Evolutionary conservation across 148 eudicot species (phyloP), one percentile per base, ranked within the genome.

Genomic region (Polygonum maritimum): DNA sequence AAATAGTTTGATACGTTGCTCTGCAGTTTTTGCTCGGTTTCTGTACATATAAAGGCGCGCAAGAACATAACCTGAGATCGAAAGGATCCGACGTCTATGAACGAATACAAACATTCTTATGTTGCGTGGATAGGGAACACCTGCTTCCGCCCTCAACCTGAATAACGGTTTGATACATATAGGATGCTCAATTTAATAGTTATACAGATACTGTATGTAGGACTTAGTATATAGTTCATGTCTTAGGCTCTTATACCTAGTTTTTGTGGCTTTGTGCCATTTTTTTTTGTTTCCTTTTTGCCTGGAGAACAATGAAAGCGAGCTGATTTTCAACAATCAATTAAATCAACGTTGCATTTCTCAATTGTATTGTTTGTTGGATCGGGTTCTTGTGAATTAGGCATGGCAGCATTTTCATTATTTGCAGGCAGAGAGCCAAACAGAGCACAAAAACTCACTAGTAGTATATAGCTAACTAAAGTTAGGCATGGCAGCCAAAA

Each of bases 401-500:
- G 19, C 31, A 54, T 13, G 26, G 4, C 4, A 54, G 38, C 36
- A n/a, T n/a, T 60, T 22, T 60, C 26, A 60, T 12, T 60, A 60
- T 22, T 7, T 31, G 69, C 31, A 57, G 69, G 38, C 39, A 60
- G 16, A 26, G 16, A 26, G 16, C 7, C 65, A 60, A 12, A 1
- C 6, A 60, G 38, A 38, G 18, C 38, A 60, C 69, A 31, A 12
- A 60, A 60, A 60, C 3, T 60, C 69, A 60, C 15, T 22, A 60
- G 31, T 26, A 26, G 31, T 26, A 26, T 26, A 26, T 26, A 26
- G 31, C 31, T 26, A 26, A 26, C 31, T 26, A 26, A 26, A 26
- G 31, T 26, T 26, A 93, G 83, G 84, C 72, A 89, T 90, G 93
- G 90, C 98, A 94, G 51, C 95, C 90, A 77, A 94, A 85, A 84